Evolutionary conservation across 1,284 basidiomycete genomes (phyloP).

Genomic region (Kwoniella shivajii): DNA sequence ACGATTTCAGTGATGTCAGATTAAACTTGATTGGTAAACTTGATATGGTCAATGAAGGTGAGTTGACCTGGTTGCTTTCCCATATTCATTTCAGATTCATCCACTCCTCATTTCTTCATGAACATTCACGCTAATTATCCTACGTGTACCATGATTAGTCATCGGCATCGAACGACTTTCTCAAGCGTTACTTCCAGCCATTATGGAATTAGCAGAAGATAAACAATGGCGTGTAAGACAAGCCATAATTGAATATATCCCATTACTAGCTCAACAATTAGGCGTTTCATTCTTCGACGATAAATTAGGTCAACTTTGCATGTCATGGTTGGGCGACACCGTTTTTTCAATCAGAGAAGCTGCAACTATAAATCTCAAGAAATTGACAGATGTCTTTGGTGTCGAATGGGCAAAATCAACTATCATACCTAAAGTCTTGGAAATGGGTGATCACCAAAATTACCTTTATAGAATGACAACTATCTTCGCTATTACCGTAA

Average conservation of each 20-base stretch:
- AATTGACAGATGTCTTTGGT: conserved; percentile 97
- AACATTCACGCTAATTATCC: neutral
- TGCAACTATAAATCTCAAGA: conserved; percentile 95
- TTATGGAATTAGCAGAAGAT: conserved; percentile 97
- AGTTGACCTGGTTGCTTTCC: conserved; percentile 35
- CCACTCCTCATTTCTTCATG: no score
- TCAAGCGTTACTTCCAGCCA: conserved; percentile 94
- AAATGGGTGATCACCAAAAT: conserved; percentile 96
- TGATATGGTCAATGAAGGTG: conserved; percentile 91
- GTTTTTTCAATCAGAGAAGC: conserved; percentile 98
- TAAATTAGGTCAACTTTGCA: conserved; percentile 93
- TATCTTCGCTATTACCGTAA: conserved; percentile 94
- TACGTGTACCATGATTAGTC: conserved; percentile 59
- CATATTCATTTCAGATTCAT: neutral
- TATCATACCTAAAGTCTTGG: conserved; percentile 96
- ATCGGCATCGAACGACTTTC: conserved; percentile 96
- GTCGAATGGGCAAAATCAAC: conserved; percentile 95
- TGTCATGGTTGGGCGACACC: conserved; percentile 99
- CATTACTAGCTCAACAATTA: conserved; percentile 93
- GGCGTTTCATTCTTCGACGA: conserved; percentile 98
- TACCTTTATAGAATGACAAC: conserved; percentile 99
- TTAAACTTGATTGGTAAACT: conserved; percentile 99
- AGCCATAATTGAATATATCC: conserved; percentile 98
- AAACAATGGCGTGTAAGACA: conserved; percentile 99
- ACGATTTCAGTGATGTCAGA: conserved; percentile 98